phyloP scores from a whole-genome alignment of 2,329 filamentous ascomycete genomes.

The Amauroascus niger region DNA sequence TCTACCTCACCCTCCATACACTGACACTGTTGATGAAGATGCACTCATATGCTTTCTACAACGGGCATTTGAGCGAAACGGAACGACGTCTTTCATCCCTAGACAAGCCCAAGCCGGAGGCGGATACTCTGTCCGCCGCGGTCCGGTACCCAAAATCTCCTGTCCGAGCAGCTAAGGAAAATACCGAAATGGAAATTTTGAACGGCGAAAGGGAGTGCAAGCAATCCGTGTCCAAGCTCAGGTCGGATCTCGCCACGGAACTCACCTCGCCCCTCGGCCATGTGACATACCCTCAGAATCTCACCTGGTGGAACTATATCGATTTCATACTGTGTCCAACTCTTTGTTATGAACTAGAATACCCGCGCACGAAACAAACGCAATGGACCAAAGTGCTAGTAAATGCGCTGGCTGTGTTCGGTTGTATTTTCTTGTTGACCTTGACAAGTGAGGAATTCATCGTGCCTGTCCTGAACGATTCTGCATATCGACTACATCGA shows the following conservation, averaged over 20 bases:
- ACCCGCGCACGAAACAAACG: slow-evolving; percentile 66
- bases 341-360: slow-evolving; percentile 94
- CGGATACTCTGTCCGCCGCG: slow-evolving; percentile 54
- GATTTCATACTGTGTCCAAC: slow-evolving; percentile 91
- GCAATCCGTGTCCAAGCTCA: slow-evolving; percentile 55
- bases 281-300: slow-evolving; percentile 80
- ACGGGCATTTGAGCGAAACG: slow-evolving; percentile 84
- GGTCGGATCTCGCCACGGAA: slow-evolving; percentile 81
- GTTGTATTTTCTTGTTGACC: slow-evolving; percentile 90
- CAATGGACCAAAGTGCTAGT: slow-evolving; percentile 72
- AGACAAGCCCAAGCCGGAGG: slow-evolving; percentile 67
- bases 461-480: slow-evolving; percentile 73
- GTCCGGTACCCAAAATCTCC: slow-evolving; percentile 59
- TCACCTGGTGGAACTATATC: slow-evolving; percentile 69
- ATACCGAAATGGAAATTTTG: slow-evolving; percentile 16
- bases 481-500: slow-evolving; percentile 46
- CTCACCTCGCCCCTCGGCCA: slow-evolving; percentile 83
- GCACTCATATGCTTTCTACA: slow-evolving; percentile 98
- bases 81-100: slow-evolving; percentile 69
- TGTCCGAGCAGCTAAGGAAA: slow-evolving; percentile 2
- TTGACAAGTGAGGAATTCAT: slow-evolving; percentile 92
- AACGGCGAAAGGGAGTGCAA: slow-evolving; percentile 28
- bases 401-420: slow-evolving; percentile 83
- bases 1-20: slow-evolving; percentile 85
- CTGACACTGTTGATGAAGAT: slow-evolving; percentile 96